phyloP scores from a whole-genome alignment of 345 rosid species.

The Syzygium aromaticum region DNA sequence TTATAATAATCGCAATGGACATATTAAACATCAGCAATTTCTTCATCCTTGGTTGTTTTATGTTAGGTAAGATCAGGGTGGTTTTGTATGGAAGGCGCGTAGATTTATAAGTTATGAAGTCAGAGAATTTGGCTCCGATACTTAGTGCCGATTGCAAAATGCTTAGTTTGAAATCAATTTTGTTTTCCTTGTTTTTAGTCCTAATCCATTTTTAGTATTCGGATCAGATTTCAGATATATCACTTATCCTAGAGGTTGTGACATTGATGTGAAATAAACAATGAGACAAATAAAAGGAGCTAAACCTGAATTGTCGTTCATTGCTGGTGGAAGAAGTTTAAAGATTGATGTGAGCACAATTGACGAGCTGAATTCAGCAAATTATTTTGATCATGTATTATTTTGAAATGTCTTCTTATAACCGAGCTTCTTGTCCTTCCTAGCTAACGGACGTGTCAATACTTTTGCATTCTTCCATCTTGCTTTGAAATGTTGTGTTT shows the following conservation, averaged over 20 bases:
- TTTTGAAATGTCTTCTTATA: background rate
- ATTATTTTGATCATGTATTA: background rate
- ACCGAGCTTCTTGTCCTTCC: background rate
- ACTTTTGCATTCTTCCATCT: background rate
- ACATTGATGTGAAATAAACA: no score
- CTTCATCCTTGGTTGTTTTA: background rate
- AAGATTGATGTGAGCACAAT: background rate
- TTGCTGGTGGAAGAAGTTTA: background rate
- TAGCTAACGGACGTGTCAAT: background rate
- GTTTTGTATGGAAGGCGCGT: background rate
- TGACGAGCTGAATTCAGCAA: background rate
- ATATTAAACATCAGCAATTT: background rate
- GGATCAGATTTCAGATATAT: background rate
- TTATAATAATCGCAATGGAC: background rate
- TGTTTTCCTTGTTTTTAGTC: background rate
- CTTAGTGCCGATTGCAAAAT: background rate
- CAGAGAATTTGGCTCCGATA: background rate
- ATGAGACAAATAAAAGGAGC: background rate
- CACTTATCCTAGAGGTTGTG: background rate
- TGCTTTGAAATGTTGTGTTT: background rate
- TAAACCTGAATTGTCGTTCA: background rate
- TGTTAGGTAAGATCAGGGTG: background rate
- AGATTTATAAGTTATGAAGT: background rate
- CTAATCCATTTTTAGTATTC: background rate
- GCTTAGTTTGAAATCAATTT: background rate